phyloP scores from a whole-genome alignment of 73 alveolate species.

The Halteria grandinella region DNA sequence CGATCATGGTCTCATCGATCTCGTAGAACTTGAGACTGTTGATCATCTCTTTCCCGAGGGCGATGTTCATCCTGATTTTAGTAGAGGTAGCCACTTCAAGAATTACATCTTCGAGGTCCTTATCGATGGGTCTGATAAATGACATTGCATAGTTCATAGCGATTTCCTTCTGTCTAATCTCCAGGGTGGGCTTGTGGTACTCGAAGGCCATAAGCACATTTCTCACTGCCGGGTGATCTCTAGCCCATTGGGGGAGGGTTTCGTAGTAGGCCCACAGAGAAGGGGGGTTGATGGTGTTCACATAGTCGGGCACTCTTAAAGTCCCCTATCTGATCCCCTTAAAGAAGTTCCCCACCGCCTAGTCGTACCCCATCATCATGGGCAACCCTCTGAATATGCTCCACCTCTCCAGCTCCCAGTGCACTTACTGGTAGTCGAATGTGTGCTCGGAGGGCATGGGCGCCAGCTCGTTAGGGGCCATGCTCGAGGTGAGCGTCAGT shows the following conservation, averaged over 20 bases:
- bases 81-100: neutral
- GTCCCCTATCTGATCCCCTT: constrained; percentile 5
- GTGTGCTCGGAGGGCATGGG: constrained; percentile 16
- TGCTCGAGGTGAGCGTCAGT: neutral
- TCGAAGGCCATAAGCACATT: constrained; percentile 46
- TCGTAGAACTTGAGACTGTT: constrained; percentile 8
- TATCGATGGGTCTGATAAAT: constrained; percentile 47
- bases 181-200: constrained; percentile 29
- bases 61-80: constrained; percentile 18
- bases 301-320: neutral
- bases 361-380: neutral
- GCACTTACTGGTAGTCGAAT: neutral
- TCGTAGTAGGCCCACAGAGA: constrained; percentile 60
- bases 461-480: constrained; percentile 10
- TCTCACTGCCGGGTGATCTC: constrained; percentile 49
- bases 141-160: constrained; percentile 58
- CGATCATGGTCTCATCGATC: constrained; percentile 12
- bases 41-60: constrained; percentile 1
- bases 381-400: constrained; percentile 25
- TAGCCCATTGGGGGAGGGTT: constrained; percentile 59
- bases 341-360: neutral
- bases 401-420: constrained; percentile 10
- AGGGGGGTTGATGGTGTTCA: constrained; percentile 34
- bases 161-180: constrained; percentile 18
- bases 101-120: constrained; percentile 28